These are phyloP conservation scores for Silene vulgaris DNA, from an alignment of 179 eudicot species.

Conservation along the genomic window DNA sequence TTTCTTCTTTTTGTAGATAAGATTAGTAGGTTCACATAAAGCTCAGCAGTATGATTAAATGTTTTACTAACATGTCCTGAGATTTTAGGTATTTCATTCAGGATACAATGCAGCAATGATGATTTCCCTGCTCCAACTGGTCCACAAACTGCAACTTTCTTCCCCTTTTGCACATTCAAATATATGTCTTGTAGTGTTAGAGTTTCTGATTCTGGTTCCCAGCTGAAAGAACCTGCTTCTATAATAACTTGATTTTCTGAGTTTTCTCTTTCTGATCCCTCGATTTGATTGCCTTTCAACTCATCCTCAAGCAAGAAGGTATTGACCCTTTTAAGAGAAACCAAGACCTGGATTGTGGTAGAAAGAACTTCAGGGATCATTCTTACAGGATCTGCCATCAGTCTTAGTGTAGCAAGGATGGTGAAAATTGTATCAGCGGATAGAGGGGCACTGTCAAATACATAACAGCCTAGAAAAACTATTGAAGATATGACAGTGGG, in stretches of 20 bases:
- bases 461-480: constrained; percentile 45
- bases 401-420: constrained; percentile 51
- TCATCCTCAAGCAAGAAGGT: constrained; percentile 24
- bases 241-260: constrained; percentile 17
- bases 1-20: no score
- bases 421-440: constrained; percentile 66
- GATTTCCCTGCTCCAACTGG: constrained; percentile 37
- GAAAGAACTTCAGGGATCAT: constrained; percentile 58
- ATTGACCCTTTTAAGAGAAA: constrained; percentile 55
- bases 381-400: constrained; percentile 66
- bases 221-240: constrained; percentile 19
- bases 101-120: constrained; percentile 35
- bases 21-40: neutral
- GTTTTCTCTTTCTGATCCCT: neutral
- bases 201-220: constrained; percentile 23
- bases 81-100: constrained; percentile 46
- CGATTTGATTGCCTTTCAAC: constrained; percentile 4
- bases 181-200: constrained; percentile 21
- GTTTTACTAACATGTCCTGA: constrained; percentile 37
- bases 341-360: constrained; percentile 49
- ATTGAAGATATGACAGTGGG: constrained; percentile 57
- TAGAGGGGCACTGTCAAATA: constrained; percentile 51
- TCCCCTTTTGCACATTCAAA: constrained; percentile 22
- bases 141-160: constrained; percentile 34
- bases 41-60: neutral